A percentile compares a stretch with the other conserved stretches of the same genome.
Conservation (phyloP, 1,284 basidiomycete species). For the Athelia sp. region DNA sequence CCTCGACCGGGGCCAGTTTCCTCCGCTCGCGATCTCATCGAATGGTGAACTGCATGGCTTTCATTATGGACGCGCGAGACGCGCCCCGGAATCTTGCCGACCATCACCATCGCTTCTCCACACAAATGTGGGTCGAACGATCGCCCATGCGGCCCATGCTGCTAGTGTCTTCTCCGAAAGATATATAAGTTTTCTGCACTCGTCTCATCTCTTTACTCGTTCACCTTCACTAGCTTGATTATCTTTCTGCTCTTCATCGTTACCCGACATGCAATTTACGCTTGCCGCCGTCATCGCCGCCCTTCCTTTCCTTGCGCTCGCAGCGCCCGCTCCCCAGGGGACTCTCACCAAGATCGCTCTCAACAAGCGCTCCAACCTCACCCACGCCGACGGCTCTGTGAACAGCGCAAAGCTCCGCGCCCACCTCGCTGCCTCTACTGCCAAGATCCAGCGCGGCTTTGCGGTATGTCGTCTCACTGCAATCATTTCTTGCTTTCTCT, state of each 20-base stretch:
- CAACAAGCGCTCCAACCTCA: conserved; percentile 2
- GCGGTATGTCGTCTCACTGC: background rate
- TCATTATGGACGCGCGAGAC: too few species aligned
- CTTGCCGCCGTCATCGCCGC: conserved; percentile 9
- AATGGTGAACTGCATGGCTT: too few species aligned
- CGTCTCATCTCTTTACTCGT: background rate
- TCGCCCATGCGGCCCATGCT: too few species aligned
- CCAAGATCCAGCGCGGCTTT: background rate
- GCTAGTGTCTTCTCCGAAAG: background rate
- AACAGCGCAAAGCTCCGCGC: conserved; percentile 1
- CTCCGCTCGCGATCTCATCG: too few species aligned
- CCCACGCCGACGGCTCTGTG: background rate
- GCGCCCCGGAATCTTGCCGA: too few species aligned
- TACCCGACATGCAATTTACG: conserved; percentile 11
- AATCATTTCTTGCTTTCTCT: too few species aligned
- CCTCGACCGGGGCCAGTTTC: too few species aligned
- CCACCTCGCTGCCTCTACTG: background rate
- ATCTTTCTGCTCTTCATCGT: background rate
- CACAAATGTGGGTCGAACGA: too few species aligned
- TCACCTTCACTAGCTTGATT: background rate
- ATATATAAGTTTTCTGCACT: background rate
- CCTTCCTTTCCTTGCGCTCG: conserved; percentile 8
- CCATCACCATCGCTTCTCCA: too few species aligned
- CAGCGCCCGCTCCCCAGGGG: conserved; percentile 7
- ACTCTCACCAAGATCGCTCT: conserved; percentile 1